These are phyloP conservation scores for Metarhizium anisopliae DNA, from an alignment of 2,329 filamentous ascomycete species.

Conservation along the genomic window DNA sequence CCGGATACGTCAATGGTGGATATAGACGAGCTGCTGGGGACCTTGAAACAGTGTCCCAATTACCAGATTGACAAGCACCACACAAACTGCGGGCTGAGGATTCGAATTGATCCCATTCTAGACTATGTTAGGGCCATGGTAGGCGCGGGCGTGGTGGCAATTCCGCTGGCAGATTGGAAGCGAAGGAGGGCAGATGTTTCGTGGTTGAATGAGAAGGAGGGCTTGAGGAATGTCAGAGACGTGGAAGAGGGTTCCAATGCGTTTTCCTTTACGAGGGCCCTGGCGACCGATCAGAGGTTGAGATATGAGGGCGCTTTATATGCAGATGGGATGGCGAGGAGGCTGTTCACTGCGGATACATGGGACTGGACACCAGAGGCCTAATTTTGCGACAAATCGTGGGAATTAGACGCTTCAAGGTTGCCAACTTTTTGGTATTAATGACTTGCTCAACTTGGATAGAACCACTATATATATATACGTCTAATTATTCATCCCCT, in stretches of 20 bases:
- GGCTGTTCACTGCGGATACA: constrained; percentile 44
- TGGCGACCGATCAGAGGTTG: constrained; percentile 41
- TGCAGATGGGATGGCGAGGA: constrained; percentile 40
- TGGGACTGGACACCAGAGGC: constrained; percentile 53
- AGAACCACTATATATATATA: background rate
- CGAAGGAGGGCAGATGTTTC: constrained; percentile 27
- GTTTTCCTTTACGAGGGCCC: constrained; percentile 42
- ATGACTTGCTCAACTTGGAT: background rate
- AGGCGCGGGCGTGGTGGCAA: constrained; percentile 33
- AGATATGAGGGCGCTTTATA: constrained; percentile 40
- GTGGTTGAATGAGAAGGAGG: constrained; percentile 24
- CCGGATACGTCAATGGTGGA: constrained; percentile 48
- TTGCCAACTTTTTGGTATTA: background rate
- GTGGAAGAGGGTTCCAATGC: constrained; percentile 5
- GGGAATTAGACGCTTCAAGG: background rate
- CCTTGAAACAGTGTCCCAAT: constrained; percentile 55
- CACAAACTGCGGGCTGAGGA: constrained; percentile 61
- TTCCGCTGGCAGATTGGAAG: constrained; percentile 39
- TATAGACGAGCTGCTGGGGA: constrained; percentile 49
- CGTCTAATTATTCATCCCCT: background rate
- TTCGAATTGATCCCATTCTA: constrained; percentile 54
- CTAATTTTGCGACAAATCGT: constrained; percentile 9
- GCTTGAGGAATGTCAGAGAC: background rate
- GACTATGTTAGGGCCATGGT: constrained; percentile 54
- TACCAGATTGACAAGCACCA: constrained; percentile 72